Evolutionary conservation across 176 grass and related monocot species (phyloP), one percentile per base, ranked within the genome.

Genomic region (Carex scoparia): DNA sequence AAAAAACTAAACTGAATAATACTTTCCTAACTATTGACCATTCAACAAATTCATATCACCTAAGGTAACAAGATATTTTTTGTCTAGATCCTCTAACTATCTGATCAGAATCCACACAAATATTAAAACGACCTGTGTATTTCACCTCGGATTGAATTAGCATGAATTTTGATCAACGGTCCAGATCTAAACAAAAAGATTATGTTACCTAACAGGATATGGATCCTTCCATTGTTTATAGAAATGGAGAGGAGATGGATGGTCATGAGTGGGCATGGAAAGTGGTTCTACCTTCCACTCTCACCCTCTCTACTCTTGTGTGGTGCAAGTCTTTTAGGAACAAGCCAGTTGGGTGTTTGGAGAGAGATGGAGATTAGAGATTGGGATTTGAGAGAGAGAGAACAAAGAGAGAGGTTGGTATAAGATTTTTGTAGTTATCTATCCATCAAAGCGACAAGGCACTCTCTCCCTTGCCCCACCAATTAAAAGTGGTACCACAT

Each of bases 221-320:
- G 4, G 38, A 40, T 40, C 38, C 37, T 4, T 74, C 70, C 70
- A 74, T 74, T 74, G 0, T 53, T 28, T 74, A 10, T 1, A 53
- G 19, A 74, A 78, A 78, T 78, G 74, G 74, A 77, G 73, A 77
- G 14, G 27, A 48, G 27, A 77, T 31, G 23, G 12, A 56, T 31
- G 4, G 1, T 77, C 3, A 31, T 56, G 49, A 56, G 73, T 77
- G 73, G 73, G 73, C 73, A 85, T 89, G 69, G 85, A 86, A 87
- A 87, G 86, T 87, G 80, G 89, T 62, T 92, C 79, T 86, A 90
- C 90, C 86, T 87, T 86, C 90, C 86, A 86, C 88, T 91, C 46
- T 80, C 83, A 64, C 56, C 81, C 74, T 81, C 84, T 88, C 40
- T 86, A 79, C 83, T 68, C 86, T 91, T 88, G 87, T 88, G 87